Conservation (phyloP, 1,139 yeast genomes). For the Nakaseomyces nivariensis region DNA sequence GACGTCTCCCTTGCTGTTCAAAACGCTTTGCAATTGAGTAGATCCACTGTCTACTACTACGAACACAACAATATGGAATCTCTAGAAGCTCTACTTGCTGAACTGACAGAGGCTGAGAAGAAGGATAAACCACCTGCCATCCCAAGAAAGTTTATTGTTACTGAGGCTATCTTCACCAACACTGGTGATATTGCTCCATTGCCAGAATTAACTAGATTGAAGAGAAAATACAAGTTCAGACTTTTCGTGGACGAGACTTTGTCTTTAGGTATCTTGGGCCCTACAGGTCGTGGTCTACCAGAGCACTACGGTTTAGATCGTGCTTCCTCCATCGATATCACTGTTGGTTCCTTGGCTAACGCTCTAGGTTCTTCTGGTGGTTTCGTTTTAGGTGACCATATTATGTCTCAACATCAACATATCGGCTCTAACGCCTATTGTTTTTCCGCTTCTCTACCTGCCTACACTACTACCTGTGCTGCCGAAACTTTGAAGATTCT, state of each 20-base stretch:
- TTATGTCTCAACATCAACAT: constrained; percentile 88
- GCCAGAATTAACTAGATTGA: constrained; percentile 60
- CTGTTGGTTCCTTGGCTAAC: constrained; percentile 77
- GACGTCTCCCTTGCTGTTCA: constrained; percentile 71
- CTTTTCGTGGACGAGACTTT: constrained; percentile 78
- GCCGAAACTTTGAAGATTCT: constrained; percentile 47
- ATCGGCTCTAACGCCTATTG: constrained; percentile 84
- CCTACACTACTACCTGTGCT: constrained; percentile 73
- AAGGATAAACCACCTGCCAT: constrained; percentile 56
- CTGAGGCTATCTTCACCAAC: constrained; percentile 80
- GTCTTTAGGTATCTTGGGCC: constrained; percentile 80
- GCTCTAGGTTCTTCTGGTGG: constrained; percentile 91
- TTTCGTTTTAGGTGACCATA: constrained; percentile 76
- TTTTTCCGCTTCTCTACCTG: constrained; percentile 91
- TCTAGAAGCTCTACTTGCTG: constrained; percentile 56
- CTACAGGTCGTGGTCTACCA: constrained; percentile 73
- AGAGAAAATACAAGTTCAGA: constrained; percentile 73
- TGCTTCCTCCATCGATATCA: constrained; percentile 55
- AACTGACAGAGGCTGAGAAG: constrained; percentile 50
- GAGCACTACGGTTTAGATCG: constrained; percentile 60
- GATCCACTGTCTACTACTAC: constrained; percentile 75
- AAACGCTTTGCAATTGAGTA: constrained; percentile 77
- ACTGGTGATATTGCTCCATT: constrained; percentile 76
- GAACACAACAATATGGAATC: constrained; percentile 86
- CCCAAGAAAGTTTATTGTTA: constrained; percentile 78